Base-by-base conservation (phyloP, 306 rosid species). In the Prunus mongolica region DNA sequence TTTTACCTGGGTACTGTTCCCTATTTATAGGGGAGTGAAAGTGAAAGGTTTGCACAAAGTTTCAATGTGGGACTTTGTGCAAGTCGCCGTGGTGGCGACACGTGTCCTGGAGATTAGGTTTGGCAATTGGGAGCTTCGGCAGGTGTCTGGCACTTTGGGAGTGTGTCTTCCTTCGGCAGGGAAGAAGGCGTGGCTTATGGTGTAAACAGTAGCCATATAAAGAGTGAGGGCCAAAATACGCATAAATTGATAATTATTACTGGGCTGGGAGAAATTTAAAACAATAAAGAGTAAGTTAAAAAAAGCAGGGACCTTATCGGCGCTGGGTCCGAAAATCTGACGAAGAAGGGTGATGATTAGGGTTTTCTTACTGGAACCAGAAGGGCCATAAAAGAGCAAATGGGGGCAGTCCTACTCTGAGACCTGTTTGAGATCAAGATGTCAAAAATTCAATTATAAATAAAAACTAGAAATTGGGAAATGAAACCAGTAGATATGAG, bases 351-450 rank as follows among this genome's bases (percentile, higher is more conserved):
- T 92, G 90, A 95, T 88, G 79, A 95, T 86, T 80, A 92, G 90
- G 93, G 99, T 92, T 90, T 95, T 95, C 89, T 95, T 95, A 85
- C 97, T 97, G 44, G 99, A 88, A 13, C 99, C 97, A 12, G 99
- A 79, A 7, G 99, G 97, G 27, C 99, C 99, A 77, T 92, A 90
- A 82, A 95, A 95, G 27, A 95, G 89, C 85, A 95, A 87, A 90
- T 95, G 99, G 20, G 99, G 97, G 75, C 97, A 95, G 65, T 95
- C 99, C 79, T 91, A 92, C 87, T 95, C 99, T 5, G 83, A 80
- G 1, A 92, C 96, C 97, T 90, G 72, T 18, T 12, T 34, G 5
- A 63, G 11, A 60, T n/a, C 55, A 38, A 6, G 44, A 38, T 38
- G 44, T 6, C 44, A 38, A 38, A 38, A 38, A 6, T 38, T 6